A percentile compares a stretch with the other conserved stretches of the same genome.
These are phyloP conservation scores for Pleurotus salmoneostramineus DNA, from an alignment of 768 basidiomycete genomes.

Conservation along the genomic window DNA sequence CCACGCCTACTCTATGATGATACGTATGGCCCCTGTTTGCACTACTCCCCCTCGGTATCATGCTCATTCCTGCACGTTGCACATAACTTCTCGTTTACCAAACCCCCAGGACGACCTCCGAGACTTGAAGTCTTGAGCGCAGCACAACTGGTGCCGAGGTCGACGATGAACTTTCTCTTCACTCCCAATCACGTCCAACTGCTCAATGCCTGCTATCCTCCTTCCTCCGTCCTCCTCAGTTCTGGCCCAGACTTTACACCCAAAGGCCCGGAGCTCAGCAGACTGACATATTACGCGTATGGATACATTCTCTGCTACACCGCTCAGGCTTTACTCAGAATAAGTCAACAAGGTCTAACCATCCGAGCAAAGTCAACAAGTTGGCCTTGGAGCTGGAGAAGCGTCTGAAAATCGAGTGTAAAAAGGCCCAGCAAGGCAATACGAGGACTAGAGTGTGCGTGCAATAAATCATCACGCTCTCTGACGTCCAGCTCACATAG, in stretches of 20 bases:
- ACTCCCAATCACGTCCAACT: constrained; percentile 82
- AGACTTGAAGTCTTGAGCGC: constrained; percentile 14
- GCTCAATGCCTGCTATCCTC: constrained; percentile 84
- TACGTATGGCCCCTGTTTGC: no score
- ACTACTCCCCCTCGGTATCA: no score
- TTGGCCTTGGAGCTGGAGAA: constrained; percentile 77
- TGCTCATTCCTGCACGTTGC: no score
- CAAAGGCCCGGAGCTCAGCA: constrained; percentile 81
- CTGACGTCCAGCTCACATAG: neutral
- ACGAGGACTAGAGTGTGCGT: constrained; percentile 76
- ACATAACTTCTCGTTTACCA: no score
- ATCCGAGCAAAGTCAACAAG: constrained; percentile 76
- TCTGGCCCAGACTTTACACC: constrained; percentile 77
- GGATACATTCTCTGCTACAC: constrained; percentile 11
- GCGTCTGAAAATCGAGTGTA: constrained; percentile 56
- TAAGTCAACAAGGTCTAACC: constrained; percentile 52
- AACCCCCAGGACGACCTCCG: no score
- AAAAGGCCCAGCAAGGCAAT: constrained; percentile 73
- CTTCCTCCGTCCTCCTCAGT: constrained; percentile 66
- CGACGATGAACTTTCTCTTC: constrained; percentile 65
- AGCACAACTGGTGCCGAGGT: neutral
- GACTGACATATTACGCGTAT: constrained; percentile 80
- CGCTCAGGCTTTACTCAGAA: neutral
- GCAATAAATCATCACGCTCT: neutral
- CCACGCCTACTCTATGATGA: no score